phyloP scores from a whole-genome alignment of 2,329 filamentous ascomycete species.

The Sphaerulina musiva region DNA sequence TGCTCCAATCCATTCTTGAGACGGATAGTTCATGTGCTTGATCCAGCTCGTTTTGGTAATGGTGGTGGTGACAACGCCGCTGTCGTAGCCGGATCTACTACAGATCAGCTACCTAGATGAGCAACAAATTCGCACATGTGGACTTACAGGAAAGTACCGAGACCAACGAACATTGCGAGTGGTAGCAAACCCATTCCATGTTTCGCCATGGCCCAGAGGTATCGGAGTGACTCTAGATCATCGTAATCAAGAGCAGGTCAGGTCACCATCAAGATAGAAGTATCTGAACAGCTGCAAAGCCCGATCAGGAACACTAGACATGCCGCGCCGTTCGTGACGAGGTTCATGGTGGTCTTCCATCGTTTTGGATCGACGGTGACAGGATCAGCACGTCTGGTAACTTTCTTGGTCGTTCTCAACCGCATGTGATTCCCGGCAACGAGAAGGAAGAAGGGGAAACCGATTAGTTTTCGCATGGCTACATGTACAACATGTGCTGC shows the following conservation, averaged over 20 bases:
- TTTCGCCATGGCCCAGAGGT: not conserved
- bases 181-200: not conserved
- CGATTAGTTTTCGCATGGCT: too few species aligned
- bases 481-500: too few species aligned
- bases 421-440: too few species aligned
- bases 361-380: too few species aligned
- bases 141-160: constrained; percentile 10
- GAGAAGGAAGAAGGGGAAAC: too few species aligned
- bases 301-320: not conserved
- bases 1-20: constrained; percentile 48
- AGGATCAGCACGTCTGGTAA: too few species aligned
- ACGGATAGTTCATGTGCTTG: constrained; percentile 51
- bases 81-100: constrained; percentile 49
- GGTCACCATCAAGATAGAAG: not conserved
- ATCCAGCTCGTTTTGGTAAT: constrained; percentile 55
- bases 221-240: not conserved
- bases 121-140: too few species aligned
- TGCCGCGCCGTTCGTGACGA: too few species aligned
- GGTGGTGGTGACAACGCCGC: constrained; percentile 54
- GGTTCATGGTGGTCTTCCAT: too few species aligned
- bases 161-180: constrained; percentile 7
- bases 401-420: too few species aligned
- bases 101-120: not conserved
- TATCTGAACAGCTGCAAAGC: not conserved
- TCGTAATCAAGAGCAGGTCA: not conserved